Percentiles rank a stretch among this genome's conserved stretches.
Evolutionary conservation across 2,329 filamentous ascomycete species (phyloP).

Genomic region (Aspergillus ruber): DNA sequence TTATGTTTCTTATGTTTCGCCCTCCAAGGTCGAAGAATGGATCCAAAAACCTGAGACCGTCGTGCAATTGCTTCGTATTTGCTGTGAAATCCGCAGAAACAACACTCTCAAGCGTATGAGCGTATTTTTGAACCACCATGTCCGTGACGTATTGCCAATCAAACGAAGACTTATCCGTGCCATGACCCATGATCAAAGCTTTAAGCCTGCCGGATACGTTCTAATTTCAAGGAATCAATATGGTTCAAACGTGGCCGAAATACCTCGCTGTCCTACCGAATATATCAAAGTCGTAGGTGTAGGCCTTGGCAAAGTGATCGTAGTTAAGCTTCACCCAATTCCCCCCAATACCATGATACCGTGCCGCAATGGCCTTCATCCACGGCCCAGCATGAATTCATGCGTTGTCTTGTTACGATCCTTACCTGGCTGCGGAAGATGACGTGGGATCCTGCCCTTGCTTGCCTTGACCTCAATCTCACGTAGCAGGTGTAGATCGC

Average conservation of each 20-base stretch:
- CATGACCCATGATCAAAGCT: constrained; percentile 32
- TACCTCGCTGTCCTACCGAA: constrained; percentile 25
- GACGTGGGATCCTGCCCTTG: not conserved
- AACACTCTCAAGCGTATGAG: constrained; percentile 45
- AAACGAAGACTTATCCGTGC: constrained; percentile 23
- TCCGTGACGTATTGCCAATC: constrained; percentile 66
- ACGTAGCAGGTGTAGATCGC: constrained; percentile 32
- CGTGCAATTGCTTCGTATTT: constrained; percentile 14
- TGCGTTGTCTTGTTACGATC: not conserved
- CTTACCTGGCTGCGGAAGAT: not conserved
- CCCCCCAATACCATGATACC: constrained; percentile 29
- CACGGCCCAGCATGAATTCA: constrained; percentile 3
- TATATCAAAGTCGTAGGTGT: constrained; percentile 37
- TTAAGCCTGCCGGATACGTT: constrained; percentile 38
- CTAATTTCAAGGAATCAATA: constrained; percentile 25
- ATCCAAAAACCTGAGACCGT: constrained; percentile 24
- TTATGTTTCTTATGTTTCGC: constrained; percentile 19
- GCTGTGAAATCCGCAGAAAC: constrained; percentile 20
- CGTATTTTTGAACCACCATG: constrained; percentile 58
- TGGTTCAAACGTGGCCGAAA: constrained; percentile 36
- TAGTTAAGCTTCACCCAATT: constrained; percentile 43
- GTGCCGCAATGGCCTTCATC: constrained; percentile 20
- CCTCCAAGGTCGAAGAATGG: constrained; percentile 31
- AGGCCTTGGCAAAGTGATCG: constrained; percentile 45
- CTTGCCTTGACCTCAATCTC: constrained; percentile 22